Evolutionary conservation across 768 basidiomycete genomes (phyloP), one percentile per base, ranked within the genome.

Genomic region (Collybia mongolica): DNA sequence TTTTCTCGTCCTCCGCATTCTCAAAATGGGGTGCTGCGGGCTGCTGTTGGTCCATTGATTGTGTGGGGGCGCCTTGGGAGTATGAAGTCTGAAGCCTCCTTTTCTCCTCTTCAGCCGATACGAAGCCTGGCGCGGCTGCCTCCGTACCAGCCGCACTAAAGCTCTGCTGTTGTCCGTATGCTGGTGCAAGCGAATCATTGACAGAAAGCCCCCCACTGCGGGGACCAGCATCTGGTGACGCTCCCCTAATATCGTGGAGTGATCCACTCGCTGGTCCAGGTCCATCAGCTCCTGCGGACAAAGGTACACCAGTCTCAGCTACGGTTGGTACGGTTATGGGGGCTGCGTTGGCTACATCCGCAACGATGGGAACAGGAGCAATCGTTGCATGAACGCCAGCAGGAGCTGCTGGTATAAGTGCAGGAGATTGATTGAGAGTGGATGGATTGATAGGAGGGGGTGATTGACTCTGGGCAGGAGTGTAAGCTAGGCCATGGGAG

Each of bases 261-360:
- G 84, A 84, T 5, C 86, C 88, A 53, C 78, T 81, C 2, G 80
- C 75, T 5, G 85, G 84, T 2, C 86, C 86, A 37, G 86, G 83
- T 6, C 86, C 88, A 0, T 60, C 66, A 3, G 72, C 68, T 15
- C 83, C 79, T 3, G 83, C 82, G 15, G 75, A 66, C n/a, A 87
- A 69, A 15, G 86, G 88, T n/a, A 87, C 68, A 11, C 86, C 87
- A 0, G 88, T 88, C 63, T 90, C 88, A 8, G 88, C 85, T 6
- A 91, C 75, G 3, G 86, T 89, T 3, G 84, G 86, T 24, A 14
- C 6, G 68, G 69, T n/a, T 63, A 63, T 23, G 65, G 56, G 7
- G 76, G 66, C 37, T 69, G 54, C 19, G 52, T 26, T 5, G 71
- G 64, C 32, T 67, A 62, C 6, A 32, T 74, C 67, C 28, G 61